Percentiles rank a stretch among this genome's conserved stretches.
Evolutionary conservation across 2,329 filamentous ascomycete genomes (phyloP).

Genomic region (Pseudogymnoascus sp.): DNA sequence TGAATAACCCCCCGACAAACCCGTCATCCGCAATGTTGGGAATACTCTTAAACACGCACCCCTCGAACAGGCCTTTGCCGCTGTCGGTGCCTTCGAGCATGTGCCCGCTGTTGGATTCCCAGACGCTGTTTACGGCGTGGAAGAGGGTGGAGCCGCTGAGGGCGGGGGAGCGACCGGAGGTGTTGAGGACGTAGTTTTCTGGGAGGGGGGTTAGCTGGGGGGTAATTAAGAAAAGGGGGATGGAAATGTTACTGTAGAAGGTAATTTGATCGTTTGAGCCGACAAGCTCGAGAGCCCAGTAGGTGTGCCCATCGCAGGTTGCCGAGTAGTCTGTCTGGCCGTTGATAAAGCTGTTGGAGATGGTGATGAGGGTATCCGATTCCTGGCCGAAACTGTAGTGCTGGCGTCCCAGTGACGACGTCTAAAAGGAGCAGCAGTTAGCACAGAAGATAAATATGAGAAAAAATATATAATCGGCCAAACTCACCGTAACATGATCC

Average conservation of each 20-base stretch:
- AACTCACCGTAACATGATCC: slow-evolving; percentile 29
- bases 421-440: background rate
- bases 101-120: slow-evolving; percentile 35
- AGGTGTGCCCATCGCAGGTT: slow-evolving; percentile 39
- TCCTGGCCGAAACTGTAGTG: slow-evolving; percentile 32
- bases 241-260: slow-evolving; percentile 15
- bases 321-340: slow-evolving; percentile 36
- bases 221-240: too few relatives aligned
- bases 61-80: slow-evolving; percentile 34
- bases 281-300: slow-evolving; percentile 37
- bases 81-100: slow-evolving; percentile 34
- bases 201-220: slow-evolving; percentile 3
- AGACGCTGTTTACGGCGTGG: slow-evolving; percentile 37
- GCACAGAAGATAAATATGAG: background rate
- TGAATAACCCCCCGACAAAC: slow-evolving; percentile 13
- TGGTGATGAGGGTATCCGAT: slow-evolving; percentile 32
- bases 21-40: slow-evolving; percentile 20
- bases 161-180: slow-evolving; percentile 36
- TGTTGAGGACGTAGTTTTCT: slow-evolving; percentile 37
- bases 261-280: slow-evolving; percentile 34
- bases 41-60: slow-evolving; percentile 37
- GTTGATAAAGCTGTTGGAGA: slow-evolving; percentile 41
- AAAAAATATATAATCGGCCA: too few relatives aligned
- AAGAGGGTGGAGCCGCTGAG: slow-evolving; percentile 31
- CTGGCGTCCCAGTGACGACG: slow-evolving; percentile 33